phyloP scores from a whole-genome alignment of 768 basidiomycete species.

The Lepiota subincarnata region DNA sequence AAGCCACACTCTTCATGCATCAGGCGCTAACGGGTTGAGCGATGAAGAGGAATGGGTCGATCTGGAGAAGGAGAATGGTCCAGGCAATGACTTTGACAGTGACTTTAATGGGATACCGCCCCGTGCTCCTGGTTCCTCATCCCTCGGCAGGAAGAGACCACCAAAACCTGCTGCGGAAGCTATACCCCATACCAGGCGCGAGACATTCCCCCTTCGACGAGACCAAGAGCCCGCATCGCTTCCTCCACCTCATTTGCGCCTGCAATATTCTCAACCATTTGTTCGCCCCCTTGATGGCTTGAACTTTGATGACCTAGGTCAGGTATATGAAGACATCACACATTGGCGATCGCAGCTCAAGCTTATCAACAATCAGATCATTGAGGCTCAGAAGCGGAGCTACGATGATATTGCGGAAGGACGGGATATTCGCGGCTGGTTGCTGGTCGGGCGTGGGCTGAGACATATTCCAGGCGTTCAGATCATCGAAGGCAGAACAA shows the following conservation, averaged over 20 bases:
- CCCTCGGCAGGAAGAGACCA: constrained; percentile 29
- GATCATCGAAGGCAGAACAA: constrained; percentile 74
- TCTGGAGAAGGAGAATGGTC: constrained; percentile 38
- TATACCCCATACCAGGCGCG: constrained; percentile 38
- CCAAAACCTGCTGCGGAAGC: constrained; percentile 31
- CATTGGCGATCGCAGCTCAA: constrained; percentile 68
- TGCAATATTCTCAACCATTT: constrained; percentile 66
- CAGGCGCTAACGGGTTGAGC: constrained; percentile 15
- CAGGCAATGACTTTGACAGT: constrained; percentile 32
- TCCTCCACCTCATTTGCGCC: constrained; percentile 61
- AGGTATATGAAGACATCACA: constrained; percentile 66
- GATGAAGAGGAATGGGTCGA: constrained; percentile 59
- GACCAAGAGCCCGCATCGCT: constrained; percentile 32
- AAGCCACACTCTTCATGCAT: constrained; percentile 7
- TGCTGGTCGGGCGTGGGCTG: constrained; percentile 70
- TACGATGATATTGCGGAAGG: constrained; percentile 76
- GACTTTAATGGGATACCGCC: constrained; percentile 34
- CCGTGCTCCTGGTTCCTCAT: constrained; percentile 31
- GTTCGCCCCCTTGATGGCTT: constrained; percentile 73
- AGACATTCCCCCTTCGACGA: constrained; percentile 60
- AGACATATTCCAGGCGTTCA: constrained; percentile 57
- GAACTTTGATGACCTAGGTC: constrained; percentile 59
- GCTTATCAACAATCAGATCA: constrained; percentile 68
- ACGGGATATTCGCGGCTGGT: constrained; percentile 67
- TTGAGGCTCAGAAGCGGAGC: constrained; percentile 58